Evolutionary conservation across 192 early-diverging fungal genomes (phyloP).

Genomic region (Coemansia reversa): DNA sequence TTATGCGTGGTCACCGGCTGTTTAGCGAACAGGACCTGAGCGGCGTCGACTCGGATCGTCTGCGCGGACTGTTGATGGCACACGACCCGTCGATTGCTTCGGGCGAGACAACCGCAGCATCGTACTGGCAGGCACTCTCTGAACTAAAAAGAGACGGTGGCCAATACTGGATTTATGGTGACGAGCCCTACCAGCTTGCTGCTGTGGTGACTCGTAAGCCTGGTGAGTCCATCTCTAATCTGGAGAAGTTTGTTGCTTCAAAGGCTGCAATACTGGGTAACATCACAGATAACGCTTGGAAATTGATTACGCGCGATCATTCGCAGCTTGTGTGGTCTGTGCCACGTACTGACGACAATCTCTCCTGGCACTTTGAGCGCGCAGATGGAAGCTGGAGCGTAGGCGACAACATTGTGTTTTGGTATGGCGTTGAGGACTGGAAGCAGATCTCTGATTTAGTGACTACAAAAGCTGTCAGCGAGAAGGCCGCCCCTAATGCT

Average conservation of each 20-base stretch:
- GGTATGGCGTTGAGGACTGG: constrained; percentile 87
- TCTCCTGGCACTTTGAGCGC: constrained; percentile 96
- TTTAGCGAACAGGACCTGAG: constrained; percentile 68
- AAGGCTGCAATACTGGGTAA: constrained; percentile 89
- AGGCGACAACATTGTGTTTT: constrained; percentile 81
- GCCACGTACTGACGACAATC: constrained; percentile 70
- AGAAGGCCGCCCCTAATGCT: not conserved
- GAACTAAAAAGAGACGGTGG: constrained; percentile 54
- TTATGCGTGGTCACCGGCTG: constrained; percentile 92
- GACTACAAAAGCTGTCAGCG: constrained; percentile 12
- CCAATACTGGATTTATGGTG: constrained; percentile 76
- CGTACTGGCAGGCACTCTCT: constrained; percentile 69
- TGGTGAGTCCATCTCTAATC: constrained; percentile 58
- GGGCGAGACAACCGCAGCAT: constrained; percentile 67
- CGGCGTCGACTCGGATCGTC: constrained; percentile 73
- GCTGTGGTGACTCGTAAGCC: constrained; percentile 70
- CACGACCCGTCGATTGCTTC: constrained; percentile 70
- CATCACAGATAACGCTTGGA: constrained; percentile 96
- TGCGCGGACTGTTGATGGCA: constrained; percentile 74
- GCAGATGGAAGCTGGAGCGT: constrained; percentile 78
- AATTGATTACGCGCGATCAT: constrained; percentile 81
- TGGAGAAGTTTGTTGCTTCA: constrained; percentile 90
- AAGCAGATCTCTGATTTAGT: constrained; percentile 73
- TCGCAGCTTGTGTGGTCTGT: constrained; percentile 81
- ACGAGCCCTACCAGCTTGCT: constrained; percentile 91